Base-by-base conservation (phyloP, 208 protist species). In the Wallacemonas rigidus region DNA sequence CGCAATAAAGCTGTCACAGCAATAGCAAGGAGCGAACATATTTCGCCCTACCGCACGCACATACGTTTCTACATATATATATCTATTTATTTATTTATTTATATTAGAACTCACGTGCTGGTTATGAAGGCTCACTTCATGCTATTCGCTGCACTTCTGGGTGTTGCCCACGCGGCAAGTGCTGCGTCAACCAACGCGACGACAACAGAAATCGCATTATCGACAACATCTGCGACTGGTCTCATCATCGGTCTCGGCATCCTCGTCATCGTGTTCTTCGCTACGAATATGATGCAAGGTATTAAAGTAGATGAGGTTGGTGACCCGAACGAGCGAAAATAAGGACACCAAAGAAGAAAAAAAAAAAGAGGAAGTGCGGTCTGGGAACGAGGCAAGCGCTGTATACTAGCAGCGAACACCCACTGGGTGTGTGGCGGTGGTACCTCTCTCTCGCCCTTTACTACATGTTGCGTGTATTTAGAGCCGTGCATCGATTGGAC, bases 301-400 rank as follows among this genome's bases (percentile, higher is more conserved):
- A 93, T 96, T 69, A 71, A 86, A 67, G 91, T 93, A 50, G 88
- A 89, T 62, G 88, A 93, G 53, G 64, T 80, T 14, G 71, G 56
- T 60, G 76, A 81, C 43, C 40, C 67, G 5, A 47, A 67, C 9
- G 72, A 76, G 41, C 65, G 53, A 56, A 3, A 14, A 54, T 56
- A 26, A 26, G 26, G 26, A 26, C 26, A 26, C 26, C 26, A 26
- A 26, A 26, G 26, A 26, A 26, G 26, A 26, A 26, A 26, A 26
- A 0, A 26, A 26, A 0, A 26, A 26, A 26, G 26, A 26, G 26
- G 26, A 26, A 26, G 26, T 26, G 26, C 26, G 26, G 26, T 26
- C 26, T 26, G 26, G 26, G 26, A 26, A 26, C 26, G 26, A 26
- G 26, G 26, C 26, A 26, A 26, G 26, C 26, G 26, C 26, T 26